These are phyloP conservation scores for Geotrichum fermentans DNA, from an alignment of 1,139 yeast species.

Conservation along the genomic window DNA sequence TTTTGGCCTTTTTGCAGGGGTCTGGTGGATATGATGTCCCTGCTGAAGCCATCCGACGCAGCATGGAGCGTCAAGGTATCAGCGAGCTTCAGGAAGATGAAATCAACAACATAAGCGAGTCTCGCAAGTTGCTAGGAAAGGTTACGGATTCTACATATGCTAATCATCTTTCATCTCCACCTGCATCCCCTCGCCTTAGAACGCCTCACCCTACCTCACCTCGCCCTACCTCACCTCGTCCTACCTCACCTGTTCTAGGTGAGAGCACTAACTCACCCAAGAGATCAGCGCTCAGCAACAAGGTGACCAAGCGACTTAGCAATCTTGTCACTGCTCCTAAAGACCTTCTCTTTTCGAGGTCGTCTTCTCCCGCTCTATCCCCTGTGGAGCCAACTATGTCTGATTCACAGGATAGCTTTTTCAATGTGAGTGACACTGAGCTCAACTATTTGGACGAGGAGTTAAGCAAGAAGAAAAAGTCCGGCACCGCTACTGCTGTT, in stretches of 20 bases:
- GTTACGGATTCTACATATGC: constrained; percentile 18
- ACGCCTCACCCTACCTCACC: neutral
- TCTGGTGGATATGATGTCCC: constrained; percentile 15
- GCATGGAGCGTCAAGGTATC: constrained; percentile 15
- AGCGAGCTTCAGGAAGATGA: constrained; percentile 3
- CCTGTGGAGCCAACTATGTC: neutral
- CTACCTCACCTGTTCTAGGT: constrained; percentile 3
- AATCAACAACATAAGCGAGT: constrained; percentile 7
- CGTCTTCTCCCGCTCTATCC: neutral
- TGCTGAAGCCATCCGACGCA: constrained; percentile 15
- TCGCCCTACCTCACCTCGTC: neutral
- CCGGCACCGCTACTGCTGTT: constrained; percentile 17
- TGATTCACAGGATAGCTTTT: constrained; percentile 12
- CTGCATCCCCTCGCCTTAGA: neutral
- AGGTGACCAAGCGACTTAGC: constrained; percentile 5
- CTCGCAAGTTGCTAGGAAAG: constrained; percentile 13
- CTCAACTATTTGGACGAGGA: neutral
- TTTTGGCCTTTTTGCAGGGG: constrained; percentile 55
- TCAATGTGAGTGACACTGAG: neutral
- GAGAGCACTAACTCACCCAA: neutral
- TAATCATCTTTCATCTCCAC: neutral
- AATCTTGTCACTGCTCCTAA: constrained; percentile 2
- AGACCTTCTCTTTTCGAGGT: neutral
- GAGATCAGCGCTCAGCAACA: neutral
- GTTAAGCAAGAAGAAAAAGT: constrained; percentile 15